These are phyloP conservation scores for Pseudopediastrum boryanum DNA, from an alignment of 139 green algal species.

Conservation along the genomic window DNA sequence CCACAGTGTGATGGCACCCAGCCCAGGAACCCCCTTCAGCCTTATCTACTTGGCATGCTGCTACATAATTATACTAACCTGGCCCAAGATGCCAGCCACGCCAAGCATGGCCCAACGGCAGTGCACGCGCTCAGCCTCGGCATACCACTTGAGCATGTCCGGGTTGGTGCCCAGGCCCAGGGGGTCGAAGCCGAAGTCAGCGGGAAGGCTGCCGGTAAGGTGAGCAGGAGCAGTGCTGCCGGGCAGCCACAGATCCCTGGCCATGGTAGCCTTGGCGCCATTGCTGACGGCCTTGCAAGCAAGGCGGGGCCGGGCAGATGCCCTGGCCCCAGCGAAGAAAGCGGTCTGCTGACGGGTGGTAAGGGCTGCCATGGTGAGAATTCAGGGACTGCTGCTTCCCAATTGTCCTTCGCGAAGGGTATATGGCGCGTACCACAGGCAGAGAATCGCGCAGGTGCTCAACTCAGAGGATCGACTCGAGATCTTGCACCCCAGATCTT, in stretches of 20 bases:
- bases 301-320: too few species aligned
- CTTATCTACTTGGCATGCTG: neutral
- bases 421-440: too few species aligned
- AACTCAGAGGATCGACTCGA: too few species aligned
- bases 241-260: constrained; percentile 46
- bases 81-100: constrained; percentile 85
- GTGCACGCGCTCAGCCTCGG: constrained; percentile 76
- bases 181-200: constrained; percentile 78
- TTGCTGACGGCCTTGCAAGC: too few species aligned
- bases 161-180: constrained; percentile 71
- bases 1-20: neutral
- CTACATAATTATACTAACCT: constrained; percentile 50
- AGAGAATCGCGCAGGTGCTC: too few species aligned
- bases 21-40: neutral
- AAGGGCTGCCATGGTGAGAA: too few species aligned
- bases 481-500: too few species aligned
- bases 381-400: too few species aligned
- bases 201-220: constrained; percentile 53
- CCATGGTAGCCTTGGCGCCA: neutral
- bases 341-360: too few species aligned
- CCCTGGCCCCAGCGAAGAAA: too few species aligned
- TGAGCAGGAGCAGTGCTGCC: constrained; percentile 55
- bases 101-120: constrained; percentile 91
- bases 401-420: too few species aligned
- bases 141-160: constrained; percentile 65